Percentiles rank a stretch among this genome's conserved stretches.
phyloP scores from a whole-genome alignment of 352 stramenopile genomes.

The Pythium dissimile region DNA sequence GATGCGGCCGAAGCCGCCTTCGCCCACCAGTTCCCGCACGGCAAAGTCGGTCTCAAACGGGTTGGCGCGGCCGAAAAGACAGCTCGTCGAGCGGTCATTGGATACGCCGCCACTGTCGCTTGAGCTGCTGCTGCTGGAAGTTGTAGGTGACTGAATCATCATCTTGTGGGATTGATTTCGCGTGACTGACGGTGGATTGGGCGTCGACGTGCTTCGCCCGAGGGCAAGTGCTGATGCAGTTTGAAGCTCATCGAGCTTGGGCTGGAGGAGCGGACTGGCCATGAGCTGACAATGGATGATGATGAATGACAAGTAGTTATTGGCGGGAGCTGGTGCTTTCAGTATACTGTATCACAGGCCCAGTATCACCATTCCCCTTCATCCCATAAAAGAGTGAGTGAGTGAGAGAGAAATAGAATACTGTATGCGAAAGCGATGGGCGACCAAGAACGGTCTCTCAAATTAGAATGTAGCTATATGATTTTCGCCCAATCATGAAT shows the following conservation, averaged over 20 bases:
- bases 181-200: conserved; percentile 24
- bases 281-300: background rate
- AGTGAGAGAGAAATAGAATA: background rate
- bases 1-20: conserved; percentile 77
- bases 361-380: too few relatives aligned
- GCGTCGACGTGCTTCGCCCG: conserved; percentile 54
- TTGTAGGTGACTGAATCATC: background rate
- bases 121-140: background rate
- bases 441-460: background rate
- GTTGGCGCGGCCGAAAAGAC: conserved; percentile 60
- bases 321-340: too few relatives aligned
- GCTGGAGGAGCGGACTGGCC: background rate
- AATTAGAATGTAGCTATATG: background rate
- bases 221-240: conserved; percentile 37
- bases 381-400: too few relatives aligned
- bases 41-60: conserved; percentile 80
- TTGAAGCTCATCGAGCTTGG: conserved; percentile 25
- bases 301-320: too few relatives aligned
- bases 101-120: background rate
- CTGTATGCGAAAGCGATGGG: too few relatives aligned
- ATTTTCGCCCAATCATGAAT: background rate
- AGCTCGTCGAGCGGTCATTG: conserved; percentile 15
- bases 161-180: background rate
- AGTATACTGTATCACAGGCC: too few relatives aligned
- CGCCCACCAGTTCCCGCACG: conserved; percentile 58